Conservation (phyloP, 2,329 filamentous ascomycete genomes). For the Thielaviopsis punctulata region DNA sequence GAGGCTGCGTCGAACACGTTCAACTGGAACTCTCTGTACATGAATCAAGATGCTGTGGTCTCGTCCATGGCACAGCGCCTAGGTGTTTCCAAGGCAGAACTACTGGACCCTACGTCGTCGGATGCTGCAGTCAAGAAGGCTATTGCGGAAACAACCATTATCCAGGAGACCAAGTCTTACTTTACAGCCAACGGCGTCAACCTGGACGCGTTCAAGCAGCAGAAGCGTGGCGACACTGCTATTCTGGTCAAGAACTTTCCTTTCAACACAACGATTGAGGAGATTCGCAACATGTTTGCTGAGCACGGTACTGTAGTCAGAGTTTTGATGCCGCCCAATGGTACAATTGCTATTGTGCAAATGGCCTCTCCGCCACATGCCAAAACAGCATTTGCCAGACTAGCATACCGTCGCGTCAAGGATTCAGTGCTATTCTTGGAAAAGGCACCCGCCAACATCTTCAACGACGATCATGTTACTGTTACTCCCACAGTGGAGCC, state of each 20-base stretch:
- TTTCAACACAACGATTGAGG: constrained; percentile 61
- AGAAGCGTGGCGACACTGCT: constrained; percentile 66
- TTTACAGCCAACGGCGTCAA: constrained; percentile 79
- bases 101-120: constrained; percentile 88
- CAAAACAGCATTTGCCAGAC: constrained; percentile 62
- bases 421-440: constrained; percentile 86
- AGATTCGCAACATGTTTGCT: constrained; percentile 66
- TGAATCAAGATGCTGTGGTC: constrained; percentile 92
- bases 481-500: constrained; percentile 16
- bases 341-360: constrained; percentile 86
- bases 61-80: constrained; percentile 73
- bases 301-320: constrained; percentile 67
- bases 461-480: constrained; percentile 24
- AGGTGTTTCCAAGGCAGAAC: constrained; percentile 75
- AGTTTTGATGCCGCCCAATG: constrained; percentile 80
- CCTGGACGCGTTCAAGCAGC: constrained; percentile 75
- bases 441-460: constrained; percentile 75
- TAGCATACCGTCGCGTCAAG: constrained; percentile 82
- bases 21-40: constrained; percentile 99
- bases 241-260: constrained; percentile 94
- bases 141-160: constrained; percentile 86
- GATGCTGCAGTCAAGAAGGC: constrained; percentile 94
- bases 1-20: constrained; percentile 65
- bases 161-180: constrained; percentile 89
- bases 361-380: constrained; percentile 66